Base-by-base conservation (phyloP, 352 stramenopile genomes). In the Phytophthora fragariae region DNA sequence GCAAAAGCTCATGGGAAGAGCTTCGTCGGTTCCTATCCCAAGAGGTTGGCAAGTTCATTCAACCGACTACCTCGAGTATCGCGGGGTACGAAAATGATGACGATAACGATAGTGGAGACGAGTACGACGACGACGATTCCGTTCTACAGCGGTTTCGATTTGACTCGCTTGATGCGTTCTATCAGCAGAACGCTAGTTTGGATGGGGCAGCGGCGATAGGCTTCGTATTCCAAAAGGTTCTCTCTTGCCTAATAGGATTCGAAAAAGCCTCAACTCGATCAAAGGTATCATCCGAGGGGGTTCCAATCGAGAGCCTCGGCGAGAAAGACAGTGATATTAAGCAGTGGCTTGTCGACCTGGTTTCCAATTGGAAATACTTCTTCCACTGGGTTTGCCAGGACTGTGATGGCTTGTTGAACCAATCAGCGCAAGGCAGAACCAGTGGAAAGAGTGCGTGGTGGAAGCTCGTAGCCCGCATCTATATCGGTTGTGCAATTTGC, bases 301-400 rank as follows among this genome's bases (percentile, higher is more conserved):
- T 75, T 21, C 41, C 57, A 7, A 69, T 82, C 21, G 68, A 75
- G 8, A 33, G 21, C 47, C 57, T 71, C 27, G 64, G 50, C 49
- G 68, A 70, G 15, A 77, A 68, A 17, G 61, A 73, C 17, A 56
- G 55, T 12, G 75, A 82, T 33, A 70, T 80, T 15, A 80, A 75
- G 60, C 67, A 75, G 35, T 90, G 83, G 83, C 49, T 88, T 4
- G 33, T 78, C 14, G 70, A 73, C 37, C 62, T 90, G 64, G 79
- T 85, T 61, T 84, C 83, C 31, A 87, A 87, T 41, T 75, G 73
- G 74, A 85, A 82, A 58, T 78, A 82, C 12, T 85, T 90, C 65
- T 89, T 90, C 54, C 70, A 80, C 35, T 90, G 83, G 83, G 75
- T 90, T 24, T 84, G 79, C 10, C 79, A 87, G 29, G 68, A 72